Evolutionary conservation across 441 rosid species (phyloP).

Genomic region (Geranium incanum): DNA sequence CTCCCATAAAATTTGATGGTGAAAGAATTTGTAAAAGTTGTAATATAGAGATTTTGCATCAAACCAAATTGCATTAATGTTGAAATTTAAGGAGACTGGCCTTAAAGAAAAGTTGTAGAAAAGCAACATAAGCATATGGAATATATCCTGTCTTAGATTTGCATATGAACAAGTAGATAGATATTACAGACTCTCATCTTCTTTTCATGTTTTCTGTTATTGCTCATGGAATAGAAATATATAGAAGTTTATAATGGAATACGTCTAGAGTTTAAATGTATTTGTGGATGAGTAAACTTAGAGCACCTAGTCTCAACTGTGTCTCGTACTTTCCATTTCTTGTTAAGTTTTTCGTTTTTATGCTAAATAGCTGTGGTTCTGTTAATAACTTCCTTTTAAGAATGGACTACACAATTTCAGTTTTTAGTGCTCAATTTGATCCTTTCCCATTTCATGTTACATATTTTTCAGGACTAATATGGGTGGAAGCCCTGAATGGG

Average conservation of each 20-base stretch:
- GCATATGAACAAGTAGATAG: not conserved
- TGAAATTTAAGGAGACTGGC: not conserved
- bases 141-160: not conserved
- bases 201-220: no score
- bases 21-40: not conserved
- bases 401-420: not conserved
- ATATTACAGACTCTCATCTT: not conserved
- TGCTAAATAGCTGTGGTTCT: not conserved
- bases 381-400: not conserved
- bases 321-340: not conserved
- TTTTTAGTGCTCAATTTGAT: not conserved
- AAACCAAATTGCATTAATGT: not conserved
- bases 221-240: no score
- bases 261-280: not conserved
- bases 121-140: not conserved
- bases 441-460: conserved; percentile 8
- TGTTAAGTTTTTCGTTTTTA: not conserved
- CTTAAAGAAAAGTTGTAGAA: not conserved
- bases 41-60: not conserved
- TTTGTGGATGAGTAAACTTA: not conserved
- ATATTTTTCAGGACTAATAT: conserved; percentile 52
- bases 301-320: not conserved
- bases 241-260: not conserved
- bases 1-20: not conserved
- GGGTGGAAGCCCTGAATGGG: conserved; percentile 88